Evolutionary conservation across 352 stramenopile species (phyloP).

Genomic region (Albugo candida): DNA sequence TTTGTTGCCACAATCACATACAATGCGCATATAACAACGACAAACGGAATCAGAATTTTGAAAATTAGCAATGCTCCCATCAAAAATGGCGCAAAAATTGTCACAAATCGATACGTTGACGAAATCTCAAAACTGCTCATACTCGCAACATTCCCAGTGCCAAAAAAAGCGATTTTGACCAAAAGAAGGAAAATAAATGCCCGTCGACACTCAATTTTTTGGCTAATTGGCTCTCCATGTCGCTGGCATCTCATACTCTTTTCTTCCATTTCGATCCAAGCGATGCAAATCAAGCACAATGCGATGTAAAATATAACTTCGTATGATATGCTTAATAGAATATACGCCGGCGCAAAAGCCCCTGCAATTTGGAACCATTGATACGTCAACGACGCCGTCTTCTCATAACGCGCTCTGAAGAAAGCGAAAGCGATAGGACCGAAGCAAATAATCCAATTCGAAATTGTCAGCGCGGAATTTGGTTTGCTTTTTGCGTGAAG

Average conservation of each 20-base stretch:
- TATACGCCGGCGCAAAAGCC: conserved; percentile 33
- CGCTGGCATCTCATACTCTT: not conserved
- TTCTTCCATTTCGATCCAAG: conserved; percentile 39
- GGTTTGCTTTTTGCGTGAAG: conserved; percentile 29
- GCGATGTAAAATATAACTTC: conserved; percentile 63
- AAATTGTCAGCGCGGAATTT: conserved; percentile 21
- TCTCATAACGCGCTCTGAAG: not conserved
- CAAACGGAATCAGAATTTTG: conserved; percentile 67
- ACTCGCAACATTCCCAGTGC: conserved; percentile 66
- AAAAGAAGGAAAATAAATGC: conserved; percentile 66
- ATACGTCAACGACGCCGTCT: not conserved
- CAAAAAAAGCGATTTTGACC: conserved; percentile 72
- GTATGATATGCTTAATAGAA: conserved; percentile 70
- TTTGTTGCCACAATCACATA: conserved; percentile 25
- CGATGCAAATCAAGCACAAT: conserved; percentile 29
- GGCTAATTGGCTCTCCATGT: conserved; percentile 1
- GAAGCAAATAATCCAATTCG: conserved; percentile 32
- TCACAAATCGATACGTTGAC: conserved; percentile 69
- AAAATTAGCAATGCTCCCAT: conserved; percentile 60
- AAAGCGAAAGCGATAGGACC: conserved; percentile 18
- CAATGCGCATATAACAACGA: conserved; percentile 48
- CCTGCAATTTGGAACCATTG: conserved; percentile 31
- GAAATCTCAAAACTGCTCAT: conserved; percentile 79
- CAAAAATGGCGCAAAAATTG: conserved; percentile 62
- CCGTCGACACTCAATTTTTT: conserved; percentile 4